A percentile compares a stretch with the other conserved stretches of the same genome.
phyloP scores from a whole-genome alignment of 2,329 filamentous ascomycete genomes.

The Arthrobotrys pseudoclavata region DNA sequence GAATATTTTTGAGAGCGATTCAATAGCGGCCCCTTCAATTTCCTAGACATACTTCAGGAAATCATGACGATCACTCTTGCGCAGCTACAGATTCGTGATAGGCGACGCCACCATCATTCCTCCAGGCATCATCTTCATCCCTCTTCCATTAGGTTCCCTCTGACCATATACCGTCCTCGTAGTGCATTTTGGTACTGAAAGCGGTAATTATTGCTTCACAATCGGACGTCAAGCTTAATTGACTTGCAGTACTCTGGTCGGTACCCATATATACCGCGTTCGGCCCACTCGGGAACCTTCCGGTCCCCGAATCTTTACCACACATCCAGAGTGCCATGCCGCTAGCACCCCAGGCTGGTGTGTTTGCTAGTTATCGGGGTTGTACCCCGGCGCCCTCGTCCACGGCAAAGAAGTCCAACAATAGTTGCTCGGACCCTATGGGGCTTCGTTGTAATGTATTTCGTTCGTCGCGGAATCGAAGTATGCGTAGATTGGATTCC shows the following conservation, averaged over 20 bases:
- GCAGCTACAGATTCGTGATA: background rate
- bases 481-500: background rate
- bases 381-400: too few relatives aligned
- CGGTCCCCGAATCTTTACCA: background rate
- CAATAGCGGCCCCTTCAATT: background rate
- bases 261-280: background rate
- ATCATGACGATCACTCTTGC: background rate
- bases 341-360: background rate
- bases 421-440: background rate
- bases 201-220: background rate
- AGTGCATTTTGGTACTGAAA: too few relatives aligned
- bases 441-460: background rate
- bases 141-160: slow-evolving; percentile 10
- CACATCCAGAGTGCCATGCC: slow-evolving; percentile 6
- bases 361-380: background rate
- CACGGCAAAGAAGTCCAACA: background rate
- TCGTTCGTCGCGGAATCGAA: background rate
- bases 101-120: background rate
- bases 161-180: background rate
- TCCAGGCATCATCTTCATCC: background rate
- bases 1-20: too few relatives aligned
- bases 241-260: background rate
- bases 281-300: background rate
- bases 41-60: too few relatives aligned
- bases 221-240: background rate